phyloP scores from a whole-genome alignment of 2,329 filamentous ascomycete species.

The Monilinia fructicola region DNA sequence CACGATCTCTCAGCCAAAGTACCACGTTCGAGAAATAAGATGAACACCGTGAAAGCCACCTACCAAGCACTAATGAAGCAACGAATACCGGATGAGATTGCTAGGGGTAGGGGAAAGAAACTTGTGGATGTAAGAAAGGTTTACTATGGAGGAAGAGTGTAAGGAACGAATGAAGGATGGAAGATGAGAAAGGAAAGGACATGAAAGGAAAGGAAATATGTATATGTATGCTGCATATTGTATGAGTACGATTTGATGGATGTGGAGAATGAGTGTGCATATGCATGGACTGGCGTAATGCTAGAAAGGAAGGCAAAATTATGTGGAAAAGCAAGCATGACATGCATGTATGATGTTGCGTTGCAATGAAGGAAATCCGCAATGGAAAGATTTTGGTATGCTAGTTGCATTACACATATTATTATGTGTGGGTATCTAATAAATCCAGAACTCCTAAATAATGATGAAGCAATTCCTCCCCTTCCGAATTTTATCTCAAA shows the following conservation, averaged over 20 bases:
- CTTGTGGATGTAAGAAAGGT: constrained; percentile 94
- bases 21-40: constrained; percentile 84
- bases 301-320: constrained; percentile 2
- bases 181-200: not conserved
- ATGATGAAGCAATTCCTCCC: constrained; percentile 17
- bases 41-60: constrained; percentile 96
- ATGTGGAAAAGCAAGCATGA: constrained; percentile 16
- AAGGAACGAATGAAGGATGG: constrained; percentile 24
- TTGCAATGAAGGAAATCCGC: constrained; percentile 10
- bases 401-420: constrained; percentile 17
- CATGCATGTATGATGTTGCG: constrained; percentile 8
- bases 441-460: constrained; percentile 18
- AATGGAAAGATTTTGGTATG: constrained; percentile 10
- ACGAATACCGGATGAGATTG: constrained; percentile 84
- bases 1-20: constrained; percentile 82
- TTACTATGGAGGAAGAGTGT: constrained; percentile 75
- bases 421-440: constrained; percentile 20
- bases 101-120: constrained; percentile 87
- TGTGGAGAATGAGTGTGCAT: constrained; percentile 27
- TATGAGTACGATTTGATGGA: constrained; percentile 46
- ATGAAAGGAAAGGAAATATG: constrained; percentile 10
- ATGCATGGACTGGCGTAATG: constrained; percentile 25
- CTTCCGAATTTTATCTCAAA: constrained; percentile 17
- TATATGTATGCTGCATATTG: constrained; percentile 45
- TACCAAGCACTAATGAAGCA: constrained; percentile 81